phyloP scores from a whole-genome alignment of 2,329 filamentous ascomycete species.

The Metarhizium sp. region DNA sequence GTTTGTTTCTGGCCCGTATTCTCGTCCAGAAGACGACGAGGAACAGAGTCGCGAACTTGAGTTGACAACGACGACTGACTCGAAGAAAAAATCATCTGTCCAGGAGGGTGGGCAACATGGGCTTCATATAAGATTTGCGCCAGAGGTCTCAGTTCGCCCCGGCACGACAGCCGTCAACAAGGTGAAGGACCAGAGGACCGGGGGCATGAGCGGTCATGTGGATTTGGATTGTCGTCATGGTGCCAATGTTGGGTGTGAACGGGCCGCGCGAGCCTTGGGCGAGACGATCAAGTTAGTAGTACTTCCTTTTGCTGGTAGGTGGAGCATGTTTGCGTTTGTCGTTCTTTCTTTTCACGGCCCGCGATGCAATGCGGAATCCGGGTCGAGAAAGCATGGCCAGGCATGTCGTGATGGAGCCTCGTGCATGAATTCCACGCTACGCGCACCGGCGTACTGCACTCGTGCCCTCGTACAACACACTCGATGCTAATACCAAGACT shows the following conservation, averaged over 20 bases:
- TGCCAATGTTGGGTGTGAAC: neutral
- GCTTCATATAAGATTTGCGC: neutral
- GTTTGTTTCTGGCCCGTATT: neutral
- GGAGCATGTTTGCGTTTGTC: neutral
- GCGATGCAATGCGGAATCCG: too few species aligned
- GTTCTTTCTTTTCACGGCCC: neutral
- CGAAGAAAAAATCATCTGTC: neutral
- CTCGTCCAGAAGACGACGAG: neutral
- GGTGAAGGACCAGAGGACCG: neutral
- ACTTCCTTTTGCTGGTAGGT: neutral
- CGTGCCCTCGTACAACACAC: too few species aligned
- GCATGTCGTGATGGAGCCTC: too few species aligned
- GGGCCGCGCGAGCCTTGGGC: neutral
- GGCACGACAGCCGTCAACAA: neutral
- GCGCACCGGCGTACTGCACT: too few species aligned
- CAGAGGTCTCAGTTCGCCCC: neutral
- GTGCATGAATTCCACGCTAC: too few species aligned
- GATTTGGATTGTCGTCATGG: neutral
- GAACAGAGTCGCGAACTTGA: neutral
- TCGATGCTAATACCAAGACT: too few species aligned
- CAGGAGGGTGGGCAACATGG: neutral
- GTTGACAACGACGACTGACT: neutral
- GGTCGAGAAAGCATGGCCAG: too few species aligned
- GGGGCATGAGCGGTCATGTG: neutral
- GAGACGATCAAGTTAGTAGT: neutral